Conservation (phyloP, 1,284 basidiomycete species). For the Inonotus obliquus region DNA sequence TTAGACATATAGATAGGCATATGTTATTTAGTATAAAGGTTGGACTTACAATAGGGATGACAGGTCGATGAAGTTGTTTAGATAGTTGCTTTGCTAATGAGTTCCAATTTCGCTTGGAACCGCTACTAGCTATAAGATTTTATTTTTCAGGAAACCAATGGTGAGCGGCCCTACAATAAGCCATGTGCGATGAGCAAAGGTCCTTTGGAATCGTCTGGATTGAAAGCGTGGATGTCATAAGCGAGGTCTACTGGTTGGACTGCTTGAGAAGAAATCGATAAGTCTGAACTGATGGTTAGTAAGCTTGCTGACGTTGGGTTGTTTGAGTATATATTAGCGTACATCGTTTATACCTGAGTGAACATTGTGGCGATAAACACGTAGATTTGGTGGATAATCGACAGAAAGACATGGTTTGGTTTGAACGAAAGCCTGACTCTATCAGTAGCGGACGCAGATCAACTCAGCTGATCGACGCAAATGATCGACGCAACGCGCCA, state of each 20-base stretch:
- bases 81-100: slow-evolving; percentile 65
- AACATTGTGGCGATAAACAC: not conserved
- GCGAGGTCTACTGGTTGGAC: slow-evolving; percentile 11
- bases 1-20: no score
- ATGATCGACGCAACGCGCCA: slow-evolving; percentile 5
- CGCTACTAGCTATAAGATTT: slow-evolving; percentile 37
- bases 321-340: not conserved
- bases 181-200: slow-evolving; percentile 66
- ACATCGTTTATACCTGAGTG: not conserved
- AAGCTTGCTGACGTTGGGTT: not conserved
- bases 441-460: not conserved
- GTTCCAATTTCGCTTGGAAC: slow-evolving; percentile 79
- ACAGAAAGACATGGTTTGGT: slow-evolving; percentile 1
- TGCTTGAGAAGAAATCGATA: not conserved
- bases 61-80: slow-evolving; percentile 49
- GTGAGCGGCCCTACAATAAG: slow-evolving; percentile 46
- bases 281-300: not conserved
- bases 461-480: not conserved
- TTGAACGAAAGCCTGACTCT: not conserved
- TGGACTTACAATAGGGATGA: slow-evolving; percentile 64
- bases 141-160: not conserved
- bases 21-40: not conserved
- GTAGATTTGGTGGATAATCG: not conserved
- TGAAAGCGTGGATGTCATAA: slow-evolving; percentile 13
- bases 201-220: slow-evolving; percentile 10